Conservation (phyloP, 345 rosid species). For the Psidium friedrichsthalianum region DNA sequence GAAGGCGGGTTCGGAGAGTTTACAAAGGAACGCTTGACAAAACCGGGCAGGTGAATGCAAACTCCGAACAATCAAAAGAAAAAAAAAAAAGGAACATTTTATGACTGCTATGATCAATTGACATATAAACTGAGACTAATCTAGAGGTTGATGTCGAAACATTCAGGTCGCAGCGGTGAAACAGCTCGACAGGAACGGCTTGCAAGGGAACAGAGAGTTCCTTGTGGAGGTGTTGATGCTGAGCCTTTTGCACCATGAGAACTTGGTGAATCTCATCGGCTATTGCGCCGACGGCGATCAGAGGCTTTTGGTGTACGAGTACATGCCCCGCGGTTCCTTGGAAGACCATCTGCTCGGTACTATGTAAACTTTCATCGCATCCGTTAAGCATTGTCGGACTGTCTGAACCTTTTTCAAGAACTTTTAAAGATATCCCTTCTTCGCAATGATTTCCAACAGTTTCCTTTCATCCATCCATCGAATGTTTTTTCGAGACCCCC, state of each 20-base stretch:
- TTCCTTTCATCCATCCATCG: background rate
- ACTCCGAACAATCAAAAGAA: background rate
- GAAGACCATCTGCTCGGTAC: conserved; percentile 64
- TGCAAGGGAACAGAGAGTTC: conserved; percentile 62
- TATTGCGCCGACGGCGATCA: conserved; percentile 76
- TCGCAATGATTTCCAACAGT: background rate
- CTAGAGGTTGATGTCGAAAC: background rate
- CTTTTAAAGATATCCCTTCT: background rate
- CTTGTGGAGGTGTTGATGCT: conserved; percentile 60
- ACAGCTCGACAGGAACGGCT: conserved; percentile 58
- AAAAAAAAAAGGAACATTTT: background rate
- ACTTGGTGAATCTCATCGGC: conserved; percentile 53
- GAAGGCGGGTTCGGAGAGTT: conserved; percentile 95
- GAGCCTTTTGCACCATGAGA: conserved; percentile 48
- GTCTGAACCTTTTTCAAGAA: background rate
- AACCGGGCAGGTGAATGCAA: conserved; percentile 37
- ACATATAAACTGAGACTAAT: background rate
- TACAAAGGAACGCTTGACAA: conserved; percentile 72
- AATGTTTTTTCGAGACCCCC: background rate
- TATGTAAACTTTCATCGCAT: background rate
- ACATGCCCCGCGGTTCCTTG: conserved; percentile 46
- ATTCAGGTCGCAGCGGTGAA: conserved; percentile 51
- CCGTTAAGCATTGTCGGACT: background rate
- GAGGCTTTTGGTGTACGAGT: conserved; percentile 60
- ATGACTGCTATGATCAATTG: background rate